Percentiles rank a stretch among this genome's conserved stretches.
Conservation (phyloP, 1,284 basidiomycete species). For the Ganoderma boninense region DNA sequence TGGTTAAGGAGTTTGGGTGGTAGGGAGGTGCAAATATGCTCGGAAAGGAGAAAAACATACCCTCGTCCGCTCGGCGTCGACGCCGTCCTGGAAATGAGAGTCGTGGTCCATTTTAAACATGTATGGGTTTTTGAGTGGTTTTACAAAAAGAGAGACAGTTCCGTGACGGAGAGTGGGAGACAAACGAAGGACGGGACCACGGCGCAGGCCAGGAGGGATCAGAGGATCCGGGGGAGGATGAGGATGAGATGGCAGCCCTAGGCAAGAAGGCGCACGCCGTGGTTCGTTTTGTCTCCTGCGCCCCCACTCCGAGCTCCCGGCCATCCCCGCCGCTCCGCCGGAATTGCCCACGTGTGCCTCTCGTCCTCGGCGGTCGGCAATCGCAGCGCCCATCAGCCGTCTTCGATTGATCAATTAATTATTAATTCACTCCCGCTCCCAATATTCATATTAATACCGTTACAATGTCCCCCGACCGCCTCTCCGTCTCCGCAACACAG, state of each 20-base stretch:
- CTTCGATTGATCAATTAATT: background rate
- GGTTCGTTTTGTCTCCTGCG: constrained; percentile 9
- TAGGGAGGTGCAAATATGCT: background rate
- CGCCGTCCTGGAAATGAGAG: constrained; percentile 41
- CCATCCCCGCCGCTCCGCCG: constrained; percentile 6
- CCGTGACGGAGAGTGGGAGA: constrained; percentile 43
- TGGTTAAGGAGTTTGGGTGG: background rate
- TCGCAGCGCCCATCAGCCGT: background rate
- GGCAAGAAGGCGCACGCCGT: constrained; percentile 14
- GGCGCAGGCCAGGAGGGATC: constrained; percentile 30
- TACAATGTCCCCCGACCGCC: background rate
- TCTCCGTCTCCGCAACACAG: constrained; percentile 2
- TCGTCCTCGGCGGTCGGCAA: constrained; percentile 6
- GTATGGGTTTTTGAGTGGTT: constrained; percentile 31
- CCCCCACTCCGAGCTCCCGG: background rate
- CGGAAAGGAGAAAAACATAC: constrained; percentile 30
- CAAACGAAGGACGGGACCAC: constrained; percentile 48
- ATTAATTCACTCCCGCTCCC: background rate
- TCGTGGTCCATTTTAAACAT: constrained; percentile 44
- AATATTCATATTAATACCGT: constrained; percentile 2
- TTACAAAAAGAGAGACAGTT: constrained; percentile 49
- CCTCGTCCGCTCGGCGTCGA: constrained; percentile 47
- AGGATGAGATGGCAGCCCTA: constrained; percentile 42
- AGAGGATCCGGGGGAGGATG: constrained; percentile 33
- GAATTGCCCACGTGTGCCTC: constrained; percentile 10